Evolutionary conservation across 1,284 basidiomycete species (phyloP).

Genomic region (Puccinia hordei): DNA sequence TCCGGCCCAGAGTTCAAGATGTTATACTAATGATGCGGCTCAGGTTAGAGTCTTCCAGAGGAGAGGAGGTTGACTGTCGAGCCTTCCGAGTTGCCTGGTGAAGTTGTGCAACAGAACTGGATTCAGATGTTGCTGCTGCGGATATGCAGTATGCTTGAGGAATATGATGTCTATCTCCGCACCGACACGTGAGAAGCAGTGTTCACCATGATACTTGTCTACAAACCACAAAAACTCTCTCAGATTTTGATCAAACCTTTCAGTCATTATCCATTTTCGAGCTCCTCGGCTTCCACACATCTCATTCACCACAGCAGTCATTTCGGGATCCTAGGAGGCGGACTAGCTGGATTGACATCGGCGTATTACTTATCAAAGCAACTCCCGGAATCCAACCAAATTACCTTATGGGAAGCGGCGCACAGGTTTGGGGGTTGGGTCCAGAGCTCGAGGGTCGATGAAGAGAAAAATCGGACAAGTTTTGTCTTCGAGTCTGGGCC

Average conservation of each 20-base stretch:
- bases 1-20: not conserved
- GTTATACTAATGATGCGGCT: not conserved
- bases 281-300: not conserved
- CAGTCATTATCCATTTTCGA: not conserved
- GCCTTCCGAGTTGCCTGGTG: too few species aligned
- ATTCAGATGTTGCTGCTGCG: too few species aligned
- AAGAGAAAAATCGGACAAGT: slow-evolving; percentile 57
- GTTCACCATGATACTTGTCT: not conserved
- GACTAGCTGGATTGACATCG: slow-evolving; percentile 77
- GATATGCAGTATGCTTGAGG: too few species aligned
- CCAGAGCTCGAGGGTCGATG: slow-evolving; percentile 62
- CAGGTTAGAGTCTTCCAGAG: too few species aligned
- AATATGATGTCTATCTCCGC: too few species aligned
- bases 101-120: too few species aligned
- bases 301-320: not conserved
- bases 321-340: slow-evolving; percentile 70
- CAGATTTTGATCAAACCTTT: not conserved
- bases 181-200: too few species aligned
- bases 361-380: slow-evolving; percentile 74
- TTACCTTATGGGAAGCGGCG: slow-evolving; percentile 73
- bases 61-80: too few species aligned
- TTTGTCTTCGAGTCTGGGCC: slow-evolving; percentile 79
- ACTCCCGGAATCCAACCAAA: slow-evolving; percentile 64
- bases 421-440: slow-evolving; percentile 80
- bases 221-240: not conserved